Base-by-base conservation (phyloP, 2,329 filamentous ascomycete genomes). In the Neofusicoccum sp. region DNA sequence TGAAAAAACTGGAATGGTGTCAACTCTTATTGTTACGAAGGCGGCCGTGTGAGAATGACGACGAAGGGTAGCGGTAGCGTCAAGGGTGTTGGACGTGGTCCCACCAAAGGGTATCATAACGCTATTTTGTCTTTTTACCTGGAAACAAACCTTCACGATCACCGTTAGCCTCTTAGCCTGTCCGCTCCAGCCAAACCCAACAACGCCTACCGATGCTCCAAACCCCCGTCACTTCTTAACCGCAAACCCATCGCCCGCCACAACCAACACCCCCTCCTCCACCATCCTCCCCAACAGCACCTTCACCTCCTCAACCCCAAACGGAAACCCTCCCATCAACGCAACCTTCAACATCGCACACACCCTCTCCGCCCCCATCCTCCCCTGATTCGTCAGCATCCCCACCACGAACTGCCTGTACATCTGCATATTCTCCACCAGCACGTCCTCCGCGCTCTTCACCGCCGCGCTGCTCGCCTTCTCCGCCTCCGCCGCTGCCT, bases 331-430 rank as follows among this genome's bases (percentile, higher is more conserved):
- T 11, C 92, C 92, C 0, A 91, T 86, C 59, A 97, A 87, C 64
- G 94, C 85, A 84, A 98, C 94, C 78, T 92, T 92, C 83, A 99
- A 84, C 92, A 98, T 97, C 89, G 93, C 96, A 7, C 88, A 84
- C 67, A 99, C 96, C 73, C 93, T 86, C 62, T 83, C 83, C 64
- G 93, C 80, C 56, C 91, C 89, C 91, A 97, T 95, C 33, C 89
- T 87, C 16, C 89, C 89, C 69, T 92, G 90, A 76, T 97, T 97
- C 66, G 92, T 97, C 77, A 99, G 80, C 95, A 99, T 98, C 58
- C 92, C 92, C 63, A 93, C 82, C 64, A 99, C 93, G 74, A 97
- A 98, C 71, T 93, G 90, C 86, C 91, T 92, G 77, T 97, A 97
- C 43, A 97, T 84, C 47, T 84, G 81, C 75, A 86, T 87, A 70